Evolutionary conservation across 768 basidiomycete species (phyloP).

Genomic region (Termitomyces sp.): DNA sequence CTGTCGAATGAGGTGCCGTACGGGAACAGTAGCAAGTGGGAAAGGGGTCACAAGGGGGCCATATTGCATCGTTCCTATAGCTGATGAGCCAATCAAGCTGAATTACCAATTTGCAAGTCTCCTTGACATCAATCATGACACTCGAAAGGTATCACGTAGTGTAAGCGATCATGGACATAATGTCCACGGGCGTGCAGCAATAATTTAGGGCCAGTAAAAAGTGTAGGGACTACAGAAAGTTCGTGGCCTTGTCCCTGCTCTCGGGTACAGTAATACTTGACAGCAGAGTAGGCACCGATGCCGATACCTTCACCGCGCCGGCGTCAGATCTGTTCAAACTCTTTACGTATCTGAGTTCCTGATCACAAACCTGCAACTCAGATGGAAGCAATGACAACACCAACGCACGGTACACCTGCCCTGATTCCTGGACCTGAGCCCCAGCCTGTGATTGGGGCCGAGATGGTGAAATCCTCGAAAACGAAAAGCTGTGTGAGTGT

Average conservation of each 20-base stretch:
- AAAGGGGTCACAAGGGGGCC: too few relatives aligned
- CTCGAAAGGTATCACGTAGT: too few relatives aligned
- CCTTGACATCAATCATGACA: too few relatives aligned
- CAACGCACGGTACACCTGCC: neutral
- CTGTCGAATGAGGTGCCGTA: too few relatives aligned
- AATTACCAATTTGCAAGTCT: too few relatives aligned
- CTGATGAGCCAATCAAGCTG: too few relatives aligned
- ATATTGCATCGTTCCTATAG: too few relatives aligned
- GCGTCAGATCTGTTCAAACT: neutral
- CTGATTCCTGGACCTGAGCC: too few relatives aligned
- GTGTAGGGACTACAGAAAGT: neutral
- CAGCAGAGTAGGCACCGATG: neutral
- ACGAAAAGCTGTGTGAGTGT: constrained; percentile 1
- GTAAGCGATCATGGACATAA: too few relatives aligned
- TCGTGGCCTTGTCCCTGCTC: neutral
- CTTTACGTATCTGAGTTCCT: neutral
- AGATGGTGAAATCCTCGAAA: neutral
- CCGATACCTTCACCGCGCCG: neutral
- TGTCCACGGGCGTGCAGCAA: too few relatives aligned
- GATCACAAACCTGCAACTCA: neutral
- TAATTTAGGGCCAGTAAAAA: too few relatives aligned
- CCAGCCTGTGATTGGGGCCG: neutral
- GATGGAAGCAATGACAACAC: neutral
- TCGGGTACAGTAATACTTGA: neutral
- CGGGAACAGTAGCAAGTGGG: too few relatives aligned